Evolutionary conservation across 2,329 filamentous ascomycete species (phyloP), one percentile per base, ranked within the genome.

Genomic region (Endoconidiophora polonica): DNA sequence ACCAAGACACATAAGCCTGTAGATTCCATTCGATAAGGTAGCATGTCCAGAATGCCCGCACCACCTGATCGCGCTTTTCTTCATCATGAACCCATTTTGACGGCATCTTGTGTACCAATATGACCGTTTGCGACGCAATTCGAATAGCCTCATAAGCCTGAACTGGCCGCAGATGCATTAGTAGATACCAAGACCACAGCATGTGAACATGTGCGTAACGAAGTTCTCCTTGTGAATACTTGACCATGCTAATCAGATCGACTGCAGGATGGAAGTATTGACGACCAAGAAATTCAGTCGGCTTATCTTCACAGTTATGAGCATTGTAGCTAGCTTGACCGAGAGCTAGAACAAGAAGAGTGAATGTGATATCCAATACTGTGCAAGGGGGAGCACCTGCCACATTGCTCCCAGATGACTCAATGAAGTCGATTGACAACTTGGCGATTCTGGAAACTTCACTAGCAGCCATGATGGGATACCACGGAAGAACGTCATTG

Each of bases 21-120:
- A 58, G 54, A 26, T 56, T 53, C 47, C 56, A 55, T 47, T 58
- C 56, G n/a, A 57, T 50, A 10, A 58, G 45, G 26, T 58, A 58
- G 41, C 56, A 57, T n/a, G 56, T 51, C 56, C 56, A 58, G 47
- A 56, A 57, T 3, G 55, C 55, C 3, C 55, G 52, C 39, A 54
- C 52, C n/a, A 55, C 52, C n/a, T 42, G 52, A 50, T 57, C 52
- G 7, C 52, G 48, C 33, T 48, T 44, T 3, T 46, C 20, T 4
- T 49, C 43, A 20, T 56, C 48, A 10, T 36, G 23, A 14, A 18
- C n/a, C 4, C 51, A 22, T 4, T 33, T 36, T 33, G 44, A 37
- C 23, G 47, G 44, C 29, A 54, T 48, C 39, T 53, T 48, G 24
- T 56, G 46, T 41, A 46, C 36, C 22, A 51, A 23, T 50, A 44